Evolutionary conservation across 768 basidiomycete species (phyloP), one percentile per base, ranked within the genome.

Genomic region (Pulveroboletus sp.): DNA sequence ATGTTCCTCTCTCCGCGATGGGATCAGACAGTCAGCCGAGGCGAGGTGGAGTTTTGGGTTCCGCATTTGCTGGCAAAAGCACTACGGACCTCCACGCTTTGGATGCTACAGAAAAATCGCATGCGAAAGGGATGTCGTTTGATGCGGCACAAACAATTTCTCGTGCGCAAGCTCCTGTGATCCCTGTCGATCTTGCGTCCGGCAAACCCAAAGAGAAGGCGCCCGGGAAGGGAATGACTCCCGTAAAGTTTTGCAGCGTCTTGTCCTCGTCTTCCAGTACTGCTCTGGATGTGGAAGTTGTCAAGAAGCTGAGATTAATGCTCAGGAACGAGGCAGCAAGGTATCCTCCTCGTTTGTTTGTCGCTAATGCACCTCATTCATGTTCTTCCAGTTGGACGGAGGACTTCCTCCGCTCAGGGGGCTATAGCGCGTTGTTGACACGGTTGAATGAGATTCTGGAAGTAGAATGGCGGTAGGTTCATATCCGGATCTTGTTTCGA

Each of bases 381-480:
- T 49, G 46, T 30, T 37, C 41, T 37, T 45, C 0, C 51, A 94
- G 92, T 46, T 97, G 95, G 94, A 85, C 96, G 12, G 79, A 90
- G 57, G 83, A 85, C 37, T 98, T 98, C 62, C 66, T 96, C 41
- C 77, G 77, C 43, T 68, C 81, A 20, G 91, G 93, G 14, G 96
- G 96, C 1, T 99, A 98, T 61, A 78, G 82, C 10, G 84, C 86
- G 2, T 71, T 99, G 27, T 66, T 97, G 35, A 89, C 85, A 0
- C 76, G 92, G 46, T 70, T 98, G 20, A 89, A 93, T 51, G 94
- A 99, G 68, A 77, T 98, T 16, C 76, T 99, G 2, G 89, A 93
- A 59, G 82, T 97, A 30, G 96, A 99, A 69, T 99, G 96, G 96
- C 84, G 95, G 91, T 90, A 57, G 52, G 82, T 72, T n/a, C 7